A percentile compares a stretch with the other conserved stretches of the same genome.
phyloP scores from a whole-genome alignment of 139 green algal genomes.

The Auxenochlorella pyrenoidosa region DNA sequence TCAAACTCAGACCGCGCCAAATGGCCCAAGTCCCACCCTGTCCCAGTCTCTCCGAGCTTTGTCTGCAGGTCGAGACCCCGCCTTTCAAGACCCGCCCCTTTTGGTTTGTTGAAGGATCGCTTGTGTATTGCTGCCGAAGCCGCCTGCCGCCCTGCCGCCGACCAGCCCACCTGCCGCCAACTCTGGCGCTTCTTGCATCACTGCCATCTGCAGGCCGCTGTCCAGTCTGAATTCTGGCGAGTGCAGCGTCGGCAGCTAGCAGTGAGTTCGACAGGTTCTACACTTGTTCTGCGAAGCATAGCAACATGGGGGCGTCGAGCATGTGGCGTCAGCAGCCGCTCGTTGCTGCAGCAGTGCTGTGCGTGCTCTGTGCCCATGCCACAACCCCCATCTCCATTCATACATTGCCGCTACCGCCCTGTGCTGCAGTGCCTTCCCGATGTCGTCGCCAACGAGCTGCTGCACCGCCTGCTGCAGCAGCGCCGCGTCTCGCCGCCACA shows the following conservation, averaged over 20 bases:
- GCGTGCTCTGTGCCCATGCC: background rate
- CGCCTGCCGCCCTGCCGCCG: background rate
- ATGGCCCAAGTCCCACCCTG: no score
- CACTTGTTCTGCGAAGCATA: no score
- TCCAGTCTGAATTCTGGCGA: background rate
- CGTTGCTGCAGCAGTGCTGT: no score
- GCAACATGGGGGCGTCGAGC: no score
- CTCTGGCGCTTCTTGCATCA: background rate
- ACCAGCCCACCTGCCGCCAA: background rate
- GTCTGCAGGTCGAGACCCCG: no score
- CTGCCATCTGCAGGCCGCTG: background rate
- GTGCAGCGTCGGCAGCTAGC: conserved; percentile 33
- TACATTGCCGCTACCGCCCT: no score
- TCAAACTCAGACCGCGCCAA: no score
- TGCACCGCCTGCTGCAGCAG: conserved; percentile 17
- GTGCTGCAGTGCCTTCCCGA: conserved; percentile 14
- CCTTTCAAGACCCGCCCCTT: no score
- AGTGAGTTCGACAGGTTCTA: background rate
- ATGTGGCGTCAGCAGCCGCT: no score
- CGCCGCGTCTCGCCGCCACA: background rate
- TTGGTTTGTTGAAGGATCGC: no score
- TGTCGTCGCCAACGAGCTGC: conserved; percentile 26
- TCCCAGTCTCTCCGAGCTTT: no score
- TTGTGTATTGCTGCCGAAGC: background rate
- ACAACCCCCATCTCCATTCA: background rate